Conservation (phyloP, 805 yeast species). For the Tetrapisispora taiwanensis region DNA sequence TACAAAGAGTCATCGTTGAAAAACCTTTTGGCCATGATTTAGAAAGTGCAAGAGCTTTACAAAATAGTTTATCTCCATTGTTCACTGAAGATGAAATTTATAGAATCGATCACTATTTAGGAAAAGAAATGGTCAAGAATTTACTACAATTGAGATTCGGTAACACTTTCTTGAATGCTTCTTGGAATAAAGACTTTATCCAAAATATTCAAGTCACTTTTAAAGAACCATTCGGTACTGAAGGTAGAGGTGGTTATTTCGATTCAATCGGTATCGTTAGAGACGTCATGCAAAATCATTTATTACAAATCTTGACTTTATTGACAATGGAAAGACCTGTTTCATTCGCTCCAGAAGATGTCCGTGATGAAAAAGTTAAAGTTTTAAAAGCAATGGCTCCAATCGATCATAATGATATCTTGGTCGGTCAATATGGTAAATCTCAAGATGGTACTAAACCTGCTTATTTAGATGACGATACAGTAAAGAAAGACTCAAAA, state of each 20-base stretch:
- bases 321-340: slow-evolving; percentile 94
- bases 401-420: slow-evolving; percentile 52
- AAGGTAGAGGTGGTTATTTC: slow-evolving; percentile 97
- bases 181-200: slow-evolving; percentile 78
- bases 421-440: slow-evolving; percentile 80
- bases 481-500: slow-evolving; percentile 72
- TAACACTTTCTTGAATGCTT: slow-evolving; percentile 75
- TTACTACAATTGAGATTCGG: slow-evolving; percentile 82
- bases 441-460: slow-evolving; percentile 87
- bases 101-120: slow-evolving; percentile 95
- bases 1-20: slow-evolving; percentile 79
- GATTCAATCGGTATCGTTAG: slow-evolving; percentile 91
- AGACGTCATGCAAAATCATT: slow-evolving; percentile 97
- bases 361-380: slow-evolving; percentile 93
- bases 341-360: slow-evolving; percentile 82
- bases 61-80: slow-evolving; percentile 66
- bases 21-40: slow-evolving; percentile 96
- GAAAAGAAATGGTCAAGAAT: slow-evolving; percentile 97
- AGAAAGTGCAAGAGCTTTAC: slow-evolving; percentile 65
- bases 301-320: slow-evolving; percentile 83
- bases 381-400: slow-evolving; percentile 73
- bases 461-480: slow-evolving; percentile 82
- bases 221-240: slow-evolving; percentile 98
- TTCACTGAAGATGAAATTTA: slow-evolving; percentile 85
- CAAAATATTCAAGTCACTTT: slow-evolving; percentile 78